Base-by-base conservation (phyloP, 768 basidiomycete species). In the Mycena capillaripes region DNA sequence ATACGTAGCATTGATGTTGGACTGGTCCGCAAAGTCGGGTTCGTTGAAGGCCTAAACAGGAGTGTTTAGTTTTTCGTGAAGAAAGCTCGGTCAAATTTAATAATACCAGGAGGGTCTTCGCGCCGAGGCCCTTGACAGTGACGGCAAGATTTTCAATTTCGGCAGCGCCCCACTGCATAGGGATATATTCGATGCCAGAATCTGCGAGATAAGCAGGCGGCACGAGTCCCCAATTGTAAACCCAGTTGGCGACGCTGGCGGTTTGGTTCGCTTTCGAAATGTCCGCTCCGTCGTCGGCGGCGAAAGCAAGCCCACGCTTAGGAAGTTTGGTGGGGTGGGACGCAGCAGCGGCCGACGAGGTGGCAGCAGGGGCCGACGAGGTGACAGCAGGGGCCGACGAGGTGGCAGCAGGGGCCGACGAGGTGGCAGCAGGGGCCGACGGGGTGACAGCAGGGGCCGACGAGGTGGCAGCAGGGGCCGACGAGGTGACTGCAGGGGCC, bases 11-110 rank as follows among this genome's bases (percentile, higher is more conserved):
- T 82, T 76, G 50, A 89, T 85, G 57, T 89, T 86, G 23, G 88
- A 83, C 72, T 89, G 83, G 40, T 84, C 72, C 57, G 76, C 76
- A 70, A 89, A 86, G 72, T 96, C 92, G 6, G 94, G 94, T 59
- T 83, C 82, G 64, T 83, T 83, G 79, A 84, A 83, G 5, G 76
- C 77, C 85, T 87, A 57, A 8, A 42, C n/a, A 83, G 14, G 34
- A 86, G 88, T 86, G 25, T 17, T 38, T 14, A 8, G 87, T 72
- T 87, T 27, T 65, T 46, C 11, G 16, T 21, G 3, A 25, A 21
- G 57, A 30, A 58, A 23, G 14, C 4, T 16, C 10, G 23, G 32
- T 34, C 19, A 25, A 29, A 14, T 42, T 40, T 17, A 27, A 10
- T 25, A 19, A 34, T 72, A 87, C 92, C 40, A 92, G 78, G 50